A percentile compares a stretch with the other conserved stretches of the same genome.
phyloP scores from a whole-genome alignment of 2,329 filamentous ascomycete species.

The Fusarium hainanense region DNA sequence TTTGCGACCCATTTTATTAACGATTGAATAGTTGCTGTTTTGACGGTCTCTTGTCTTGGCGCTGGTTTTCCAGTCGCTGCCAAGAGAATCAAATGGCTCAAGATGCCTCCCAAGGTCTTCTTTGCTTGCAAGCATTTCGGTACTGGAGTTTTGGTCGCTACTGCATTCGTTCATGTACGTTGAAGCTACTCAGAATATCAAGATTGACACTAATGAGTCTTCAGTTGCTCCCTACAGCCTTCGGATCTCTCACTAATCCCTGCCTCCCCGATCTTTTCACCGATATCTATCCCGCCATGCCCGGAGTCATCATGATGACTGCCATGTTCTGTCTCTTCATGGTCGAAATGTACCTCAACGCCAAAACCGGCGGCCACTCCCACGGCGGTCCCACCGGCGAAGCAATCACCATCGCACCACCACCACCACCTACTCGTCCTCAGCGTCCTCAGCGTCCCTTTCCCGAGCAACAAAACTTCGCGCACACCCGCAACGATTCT shows the following conservation, averaged over 20 bases:
- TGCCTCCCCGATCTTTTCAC: constrained; percentile 71
- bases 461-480: not conserved
- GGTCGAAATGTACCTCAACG: constrained; percentile 71
- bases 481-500: constrained; percentile 14
- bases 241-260: constrained; percentile 61
- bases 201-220: not conserved
- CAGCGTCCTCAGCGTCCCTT: constrained; percentile 14
- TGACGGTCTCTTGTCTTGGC: constrained; percentile 49
- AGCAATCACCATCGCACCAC: not conserved
- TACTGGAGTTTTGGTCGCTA: constrained; percentile 78
- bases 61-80: constrained; percentile 64
- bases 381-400: constrained; percentile 66
- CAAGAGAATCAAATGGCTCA: constrained; percentile 68
- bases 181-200: too few relatives aligned
- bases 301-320: constrained; percentile 73
- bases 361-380: constrained; percentile 67
- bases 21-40: too few relatives aligned
- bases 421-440: constrained; percentile 4
- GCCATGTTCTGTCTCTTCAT: constrained; percentile 70
- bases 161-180: constrained; percentile 75
- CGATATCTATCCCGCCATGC: constrained; percentile 68
- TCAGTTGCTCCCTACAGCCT: constrained; percentile 69
- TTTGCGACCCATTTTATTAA: not conserved
- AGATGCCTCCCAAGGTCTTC: constrained; percentile 66
- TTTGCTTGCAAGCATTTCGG: constrained; percentile 75